Evolutionary conservation across 2,329 filamentous ascomycete genomes (phyloP).

Genomic region (Cercospora beticola): DNA sequence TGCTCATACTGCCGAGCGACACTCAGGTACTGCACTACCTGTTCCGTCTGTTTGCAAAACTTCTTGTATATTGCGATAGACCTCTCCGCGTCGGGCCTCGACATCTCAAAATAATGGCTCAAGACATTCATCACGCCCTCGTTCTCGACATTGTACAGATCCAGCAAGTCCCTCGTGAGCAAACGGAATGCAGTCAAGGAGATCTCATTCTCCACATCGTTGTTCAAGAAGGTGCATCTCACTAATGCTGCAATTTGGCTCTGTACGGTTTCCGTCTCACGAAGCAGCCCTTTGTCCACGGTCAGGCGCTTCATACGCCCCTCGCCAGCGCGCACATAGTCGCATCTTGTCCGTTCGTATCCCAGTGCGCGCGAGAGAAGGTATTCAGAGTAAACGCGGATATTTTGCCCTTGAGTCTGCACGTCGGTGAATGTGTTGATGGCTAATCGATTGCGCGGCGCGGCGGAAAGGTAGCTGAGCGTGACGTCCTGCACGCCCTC

Average conservation of each 20-base stretch:
- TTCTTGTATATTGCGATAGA: slow-evolving; percentile 88
- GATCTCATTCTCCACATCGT: slow-evolving; percentile 94
- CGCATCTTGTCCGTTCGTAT: slow-evolving; percentile 79
- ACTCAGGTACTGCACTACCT: slow-evolving; percentile 85
- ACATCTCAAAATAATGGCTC: slow-evolving; percentile 98
- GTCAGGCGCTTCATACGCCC: slow-evolving; percentile 79
- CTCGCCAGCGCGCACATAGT: slow-evolving; percentile 84
- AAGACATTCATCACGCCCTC: slow-evolving; percentile 96
- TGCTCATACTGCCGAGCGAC: slow-evolving; percentile 87
- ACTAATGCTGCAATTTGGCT: slow-evolving; percentile 80
- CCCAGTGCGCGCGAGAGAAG: slow-evolving; percentile 77
- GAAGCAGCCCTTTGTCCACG: slow-evolving; percentile 86
- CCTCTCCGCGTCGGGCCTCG: slow-evolving; percentile 85
- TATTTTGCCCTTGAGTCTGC: slow-evolving; percentile 92
- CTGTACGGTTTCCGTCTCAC: slow-evolving; percentile 90
- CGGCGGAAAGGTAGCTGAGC: slow-evolving; percentile 76
- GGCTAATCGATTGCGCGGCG: slow-evolving; percentile 73
- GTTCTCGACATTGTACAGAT: slow-evolving; percentile 92
- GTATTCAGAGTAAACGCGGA: slow-evolving; percentile 87
- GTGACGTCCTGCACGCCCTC: slow-evolving; percentile 90
- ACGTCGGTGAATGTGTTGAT: slow-evolving; percentile 92
- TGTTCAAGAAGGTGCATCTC: slow-evolving; percentile 84
- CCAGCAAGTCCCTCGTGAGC: slow-evolving; percentile 83
- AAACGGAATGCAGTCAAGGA: slow-evolving; percentile 90
- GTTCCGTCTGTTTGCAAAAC: slow-evolving; percentile 89